Evolutionary conservation across 2,329 filamentous ascomycete species (phyloP).

Genomic region (Xylaria sp.): DNA sequence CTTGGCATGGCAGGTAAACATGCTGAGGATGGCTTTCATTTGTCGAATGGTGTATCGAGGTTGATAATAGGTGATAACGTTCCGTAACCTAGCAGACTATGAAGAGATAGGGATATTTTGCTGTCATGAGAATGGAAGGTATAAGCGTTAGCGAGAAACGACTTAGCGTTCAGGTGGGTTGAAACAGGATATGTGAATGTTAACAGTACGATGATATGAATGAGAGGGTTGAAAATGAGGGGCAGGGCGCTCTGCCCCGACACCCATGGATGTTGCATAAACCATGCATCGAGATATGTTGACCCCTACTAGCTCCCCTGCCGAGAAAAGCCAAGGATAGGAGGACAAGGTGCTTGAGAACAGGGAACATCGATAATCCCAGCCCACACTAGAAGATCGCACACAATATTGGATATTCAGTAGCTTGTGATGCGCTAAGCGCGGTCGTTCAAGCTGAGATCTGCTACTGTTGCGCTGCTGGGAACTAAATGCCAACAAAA

Average conservation of each 20-base stretch:
- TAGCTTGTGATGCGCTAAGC: constrained; percentile 20
- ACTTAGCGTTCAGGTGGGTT: neutral
- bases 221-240: neutral
- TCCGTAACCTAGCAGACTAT: neutral
- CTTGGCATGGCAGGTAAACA: neutral
- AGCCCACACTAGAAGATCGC: neutral
- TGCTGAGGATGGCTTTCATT: neutral
- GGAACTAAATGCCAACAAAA: constrained; percentile 12
- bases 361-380: neutral
- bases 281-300: constrained; percentile 26
- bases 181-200: neutral
- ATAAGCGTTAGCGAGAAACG: neutral
- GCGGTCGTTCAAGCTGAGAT: constrained; percentile 4
- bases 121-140: constrained; percentile 1
- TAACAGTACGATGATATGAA: neutral
- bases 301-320: constrained; percentile 22
- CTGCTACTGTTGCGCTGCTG: neutral
- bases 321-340: constrained; percentile 24
- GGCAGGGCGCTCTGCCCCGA: neutral
- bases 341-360: constrained; percentile 11
- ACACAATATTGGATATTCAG: constrained; percentile 2
- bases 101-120: neutral
- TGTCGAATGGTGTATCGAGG: neutral
- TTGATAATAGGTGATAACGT: neutral
- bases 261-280: constrained; percentile 10